Conservation (phyloP, 306 rosid genomes). For the Bauhinia variegata region DNA sequence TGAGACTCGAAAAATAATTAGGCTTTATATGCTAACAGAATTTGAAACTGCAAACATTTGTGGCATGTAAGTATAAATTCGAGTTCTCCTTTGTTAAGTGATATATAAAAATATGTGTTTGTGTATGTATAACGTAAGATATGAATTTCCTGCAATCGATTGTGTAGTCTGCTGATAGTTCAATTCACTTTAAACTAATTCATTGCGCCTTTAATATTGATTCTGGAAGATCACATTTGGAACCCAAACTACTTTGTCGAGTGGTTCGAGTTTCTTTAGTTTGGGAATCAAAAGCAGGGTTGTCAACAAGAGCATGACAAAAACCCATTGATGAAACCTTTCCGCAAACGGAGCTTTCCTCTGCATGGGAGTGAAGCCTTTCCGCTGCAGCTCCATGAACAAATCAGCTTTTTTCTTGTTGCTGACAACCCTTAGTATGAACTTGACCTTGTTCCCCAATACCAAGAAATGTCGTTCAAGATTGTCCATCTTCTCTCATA, state of each 20-base stretch:
- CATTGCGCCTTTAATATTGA: conserved; percentile 61
- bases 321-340: conserved; percentile 89
- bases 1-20: no score
- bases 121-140: no score
- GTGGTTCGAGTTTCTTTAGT: conserved; percentile 88
- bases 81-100: neutral
- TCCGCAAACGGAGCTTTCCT: conserved; percentile 56
- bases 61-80: conserved; percentile 6
- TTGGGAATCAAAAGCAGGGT: conserved; percentile 97
- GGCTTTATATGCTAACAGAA: no score
- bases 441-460: conserved; percentile 63
- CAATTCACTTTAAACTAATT: no score
- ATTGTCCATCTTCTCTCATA: conserved; percentile 61
- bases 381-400: conserved; percentile 53
- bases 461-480: conserved; percentile 54
- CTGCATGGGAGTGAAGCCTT: conserved; percentile 63
- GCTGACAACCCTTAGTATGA: conserved; percentile 60
- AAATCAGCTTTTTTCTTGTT: conserved; percentile 60
- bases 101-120: no score
- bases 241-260: conserved; percentile 84
- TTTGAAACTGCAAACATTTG: conserved; percentile 26
- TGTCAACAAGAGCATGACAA: conserved; percentile 93
- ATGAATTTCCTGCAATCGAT: no score
- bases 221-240: conserved; percentile 79
- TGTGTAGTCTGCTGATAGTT: no score